Evolutionary conservation across 2,329 filamentous ascomycete genomes (phyloP), one percentile per base, ranked within the genome.

Genomic region (Botrytis paeoniae): DNA sequence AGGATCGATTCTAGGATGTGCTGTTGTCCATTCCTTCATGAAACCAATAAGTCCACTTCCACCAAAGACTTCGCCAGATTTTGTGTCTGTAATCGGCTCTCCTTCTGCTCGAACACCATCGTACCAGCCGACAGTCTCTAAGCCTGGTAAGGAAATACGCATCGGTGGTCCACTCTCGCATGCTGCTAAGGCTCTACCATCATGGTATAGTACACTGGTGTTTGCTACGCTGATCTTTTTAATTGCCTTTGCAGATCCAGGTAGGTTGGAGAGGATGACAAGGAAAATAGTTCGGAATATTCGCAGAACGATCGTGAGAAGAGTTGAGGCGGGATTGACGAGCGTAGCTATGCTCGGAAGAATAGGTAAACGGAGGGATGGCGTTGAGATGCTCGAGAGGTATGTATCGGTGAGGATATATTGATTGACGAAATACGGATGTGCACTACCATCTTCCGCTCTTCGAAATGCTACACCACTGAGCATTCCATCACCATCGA

Each of bases 401-500:
- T 87, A 91, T 8, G 92, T 81, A 76, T 93, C 91, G 0, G 91
- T 93, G 39, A 92, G 81, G 66, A 93, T 84, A 77, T 88, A 92
- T 76, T 91, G 89, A 74, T 92, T 93, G 71, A 91, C 89, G 71
- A 92, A 93, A 71, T 90, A 84, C 0, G 91, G 90, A 73, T 84
- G 80, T 1, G 91, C 84, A 3, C 80, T 75, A 0, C 78, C 75
- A 54, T 84, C 79, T 9, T 82, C 80, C 4, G 81, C 81, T 3
- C 83, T 83, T 41, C 83, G 83, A 79, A 92, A 93, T 29, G 84
- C 84, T 0, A 93, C 90, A 1, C 91, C 91, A 43, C 88, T 88
- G 18, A 93, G 86, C 91, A 93, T 93, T 7, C 91, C 91, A 79
- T 93, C 91, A 45, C 91, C 91, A 76, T 93, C 91, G 75, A 93